Percentiles rank a stretch among this genome's conserved stretches.
Conservation (phyloP, 208 protist genomes). For the Willaertia magna region DNA sequence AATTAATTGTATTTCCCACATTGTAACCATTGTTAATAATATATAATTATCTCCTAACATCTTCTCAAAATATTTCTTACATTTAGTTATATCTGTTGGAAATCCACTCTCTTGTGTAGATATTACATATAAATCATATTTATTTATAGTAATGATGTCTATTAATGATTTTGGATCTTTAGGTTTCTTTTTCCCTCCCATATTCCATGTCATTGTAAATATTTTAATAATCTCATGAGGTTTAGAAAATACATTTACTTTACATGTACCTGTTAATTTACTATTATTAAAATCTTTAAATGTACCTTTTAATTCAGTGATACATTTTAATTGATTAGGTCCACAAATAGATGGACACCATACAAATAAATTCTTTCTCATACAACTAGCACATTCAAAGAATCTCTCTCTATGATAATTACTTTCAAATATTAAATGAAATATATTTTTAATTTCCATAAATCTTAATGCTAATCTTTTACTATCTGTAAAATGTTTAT, state of each 20-base stretch:
- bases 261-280: conserved; percentile 25
- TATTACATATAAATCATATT: conserved; percentile 41
- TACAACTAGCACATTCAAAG: conserved; percentile 35
- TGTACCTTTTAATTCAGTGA: background rate
- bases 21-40: background rate
- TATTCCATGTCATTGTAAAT: conserved; percentile 39
- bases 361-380: conserved; percentile 33
- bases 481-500: conserved; percentile 31
- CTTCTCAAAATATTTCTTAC: conserved; percentile 31
- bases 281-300: conserved; percentile 27
- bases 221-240: conserved; percentile 31
- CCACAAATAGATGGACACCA: conserved; percentile 26
- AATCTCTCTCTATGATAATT: conserved; percentile 35
- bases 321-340: background rate
- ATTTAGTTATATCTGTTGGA: conserved; percentile 28
- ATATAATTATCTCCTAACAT: conserved; percentile 26
- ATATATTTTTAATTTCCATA: conserved; percentile 34
- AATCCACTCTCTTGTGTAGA: conserved; percentile 32
- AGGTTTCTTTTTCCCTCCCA: conserved; percentile 26
- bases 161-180: conserved; percentile 16
- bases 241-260: conserved; percentile 28
- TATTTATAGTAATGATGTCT: conserved; percentile 25
- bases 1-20: conserved; percentile 34
- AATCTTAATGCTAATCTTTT: conserved; percentile 33
- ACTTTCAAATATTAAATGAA: conserved; percentile 38